Evolutionary conservation across 2,329 filamentous ascomycete genomes (phyloP), one percentile per base, ranked within the genome.

Genomic region (Capronia epimyces): DNA sequence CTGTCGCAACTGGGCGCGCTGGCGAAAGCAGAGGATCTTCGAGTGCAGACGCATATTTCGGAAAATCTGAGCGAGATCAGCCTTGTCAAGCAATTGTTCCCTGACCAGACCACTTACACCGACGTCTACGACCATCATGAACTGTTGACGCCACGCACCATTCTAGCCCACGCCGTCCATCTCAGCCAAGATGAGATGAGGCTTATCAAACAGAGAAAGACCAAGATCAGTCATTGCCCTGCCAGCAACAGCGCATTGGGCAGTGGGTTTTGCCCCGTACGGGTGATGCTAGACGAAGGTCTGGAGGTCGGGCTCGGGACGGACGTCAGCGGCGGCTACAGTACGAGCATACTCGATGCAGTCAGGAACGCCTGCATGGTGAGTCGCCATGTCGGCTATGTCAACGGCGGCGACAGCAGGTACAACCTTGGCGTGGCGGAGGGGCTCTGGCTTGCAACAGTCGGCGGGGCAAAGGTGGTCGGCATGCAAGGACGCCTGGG

Each of bases 261-360:
- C 1, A 88, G 82, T 24, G 93, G 93, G 0, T 78, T 83, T 43
- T 87, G 87, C 7, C 81, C 80, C 3, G 84, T 98, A 1, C 77
- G 91, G 15, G 79, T 79, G 68, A 66, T 95, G 60, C 75, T 95
- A 46, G 78, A 89, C 18, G 76, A 78, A 46, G 89, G 87, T 0
- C 76, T 97, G 40, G 81, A 80, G 0, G 82, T 96, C 4, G 91
- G 93, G 0, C 71, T 98, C 0, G 93, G 93, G 0, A 97, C 91
- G 0, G 93, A 98, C 67, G 82, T 97, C 51, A 87, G 82, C 61
- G 93, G 91, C 2, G 93, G 93, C 0, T 96, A 91, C 66, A 87
- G 82, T 49, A 78, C 87, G 0, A 87, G 82, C 54, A 79, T 97
- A 8, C 77, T 97, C 0, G 87, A 93, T 59, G 83, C 88, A n/a